A percentile compares a stretch with the other conserved stretches of the same genome.
phyloP scores from a whole-genome alignment of 768 basidiomycete species.

The Pleurotus salmoneostramineus region DNA sequence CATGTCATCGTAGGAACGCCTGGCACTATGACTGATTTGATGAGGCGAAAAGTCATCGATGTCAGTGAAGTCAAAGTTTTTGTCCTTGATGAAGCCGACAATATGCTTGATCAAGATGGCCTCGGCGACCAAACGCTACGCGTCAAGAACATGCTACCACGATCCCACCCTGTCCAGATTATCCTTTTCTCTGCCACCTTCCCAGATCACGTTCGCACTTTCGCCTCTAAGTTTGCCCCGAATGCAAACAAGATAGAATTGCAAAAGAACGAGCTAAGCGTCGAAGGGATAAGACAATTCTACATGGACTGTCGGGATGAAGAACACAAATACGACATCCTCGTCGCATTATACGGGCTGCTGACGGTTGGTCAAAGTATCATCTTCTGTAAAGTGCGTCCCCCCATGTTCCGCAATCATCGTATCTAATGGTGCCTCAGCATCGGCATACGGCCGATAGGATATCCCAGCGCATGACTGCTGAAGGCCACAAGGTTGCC shows the following conservation, averaged over 20 bases:
- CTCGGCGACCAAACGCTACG: conserved; percentile 90
- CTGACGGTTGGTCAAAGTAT: conserved; percentile 97
- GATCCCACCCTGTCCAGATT: conserved; percentile 61
- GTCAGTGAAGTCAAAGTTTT: conserved; percentile 82
- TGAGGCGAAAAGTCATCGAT: conserved; percentile 77
- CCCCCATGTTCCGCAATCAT: not conserved
- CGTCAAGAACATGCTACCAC: conserved; percentile 81
- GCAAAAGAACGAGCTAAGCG: conserved; percentile 88
- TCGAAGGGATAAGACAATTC: conserved; percentile 94
- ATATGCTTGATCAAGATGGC: conserved; percentile 95
- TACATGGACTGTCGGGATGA: conserved; percentile 95
- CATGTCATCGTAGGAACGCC: conserved; percentile 96
- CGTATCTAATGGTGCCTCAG: conserved; percentile 30
- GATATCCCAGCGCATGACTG: conserved; percentile 86
- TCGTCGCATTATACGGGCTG: conserved; percentile 84
- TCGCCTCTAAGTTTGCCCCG: conserved; percentile 91
- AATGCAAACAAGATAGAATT: conserved; percentile 95
- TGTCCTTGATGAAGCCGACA: conserved; percentile 97
- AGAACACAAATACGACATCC: conserved; percentile 92
- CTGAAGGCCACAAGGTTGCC: conserved; percentile 94
- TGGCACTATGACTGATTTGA: conserved; percentile 89
- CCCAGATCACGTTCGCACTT: conserved; percentile 88
- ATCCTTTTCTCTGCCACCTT: conserved; percentile 99
- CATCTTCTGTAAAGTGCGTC: conserved; percentile 89
- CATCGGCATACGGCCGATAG: conserved; percentile 90